Conservation (phyloP, 164 flowering plant genomes). For the Vitis amurensis region DNA sequence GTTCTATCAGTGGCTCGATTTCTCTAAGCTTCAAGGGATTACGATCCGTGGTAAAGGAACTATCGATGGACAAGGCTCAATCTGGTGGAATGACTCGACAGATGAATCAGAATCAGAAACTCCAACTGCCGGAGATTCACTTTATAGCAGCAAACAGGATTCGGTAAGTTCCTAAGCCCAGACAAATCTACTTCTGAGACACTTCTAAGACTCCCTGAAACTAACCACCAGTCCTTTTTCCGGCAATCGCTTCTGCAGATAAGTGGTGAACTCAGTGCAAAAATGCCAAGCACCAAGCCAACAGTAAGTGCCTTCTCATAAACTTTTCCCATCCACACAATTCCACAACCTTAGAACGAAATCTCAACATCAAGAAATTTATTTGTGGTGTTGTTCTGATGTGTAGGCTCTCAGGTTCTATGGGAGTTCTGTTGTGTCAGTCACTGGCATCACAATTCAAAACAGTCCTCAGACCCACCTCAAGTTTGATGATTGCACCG, state of each 20-base stretch:
- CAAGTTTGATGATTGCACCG: constrained; percentile 52
- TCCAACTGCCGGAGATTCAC: not conserved
- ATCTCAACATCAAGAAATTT: no score
- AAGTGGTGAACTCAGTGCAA: constrained; percentile 12
- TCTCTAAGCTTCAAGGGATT: constrained; percentile 41
- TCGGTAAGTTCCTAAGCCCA: constrained; percentile 3
- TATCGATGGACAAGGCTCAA: constrained; percentile 54
- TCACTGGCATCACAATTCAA: constrained; percentile 57
- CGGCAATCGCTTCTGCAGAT: constrained; percentile 8
- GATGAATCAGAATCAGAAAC: constrained; percentile 6
- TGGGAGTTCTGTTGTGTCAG: constrained; percentile 47
- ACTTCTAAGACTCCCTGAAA: not conserved
- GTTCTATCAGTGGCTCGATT: constrained; percentile 45
- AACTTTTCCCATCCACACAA: not conserved
- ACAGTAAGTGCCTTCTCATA: constrained; percentile 37
- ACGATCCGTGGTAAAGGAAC: constrained; percentile 45
- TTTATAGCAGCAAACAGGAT: constrained; percentile 1
- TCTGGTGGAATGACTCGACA: constrained; percentile 45
- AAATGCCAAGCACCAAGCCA: constrained; percentile 59
- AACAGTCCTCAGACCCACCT: constrained; percentile 68
- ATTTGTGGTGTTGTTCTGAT: not conserved
- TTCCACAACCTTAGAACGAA: not conserved
- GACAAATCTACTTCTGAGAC: not conserved
- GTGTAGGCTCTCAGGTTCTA: constrained; percentile 63
- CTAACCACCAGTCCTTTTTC: not conserved